Conservation (phyloP, 176 grass and related monocot species). For the Leersia perrieri region DNA sequence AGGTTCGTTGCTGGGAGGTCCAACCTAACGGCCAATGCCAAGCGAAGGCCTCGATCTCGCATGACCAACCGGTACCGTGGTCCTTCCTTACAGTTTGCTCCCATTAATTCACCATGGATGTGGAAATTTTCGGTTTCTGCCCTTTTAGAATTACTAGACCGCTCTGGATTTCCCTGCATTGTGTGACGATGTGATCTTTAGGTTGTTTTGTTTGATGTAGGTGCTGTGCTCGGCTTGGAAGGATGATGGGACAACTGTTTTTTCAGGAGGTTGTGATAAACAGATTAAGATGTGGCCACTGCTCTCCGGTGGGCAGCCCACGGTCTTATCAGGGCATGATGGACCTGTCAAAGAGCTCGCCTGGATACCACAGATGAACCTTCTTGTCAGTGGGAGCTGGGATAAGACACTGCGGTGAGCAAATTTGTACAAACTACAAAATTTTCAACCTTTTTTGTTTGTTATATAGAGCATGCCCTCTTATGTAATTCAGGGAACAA, state of each 20-base stretch:
- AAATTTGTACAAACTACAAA: background rate
- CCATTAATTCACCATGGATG: background rate
- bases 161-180: background rate
- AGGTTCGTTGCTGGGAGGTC: slow-evolving; percentile 93
- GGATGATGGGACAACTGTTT: slow-evolving; percentile 75
- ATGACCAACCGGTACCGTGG: slow-evolving; percentile 61
- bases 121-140: background rate
- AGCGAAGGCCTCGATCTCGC: slow-evolving; percentile 70
- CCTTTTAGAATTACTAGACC: background rate
- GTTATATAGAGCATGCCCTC: background rate
- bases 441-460: background rate
- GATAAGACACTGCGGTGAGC: slow-evolving; percentile 82
- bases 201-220: slow-evolving; percentile 35
- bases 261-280: slow-evolving; percentile 80
- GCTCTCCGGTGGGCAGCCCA: slow-evolving; percentile 74
- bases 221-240: slow-evolving; percentile 91
- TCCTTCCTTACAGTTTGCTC: background rate
- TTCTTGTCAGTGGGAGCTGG: slow-evolving; percentile 85
- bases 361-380: slow-evolving; percentile 80
- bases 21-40: slow-evolving; percentile 54
- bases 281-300: slow-evolving; percentile 82
- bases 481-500: slow-evolving; percentile 12
- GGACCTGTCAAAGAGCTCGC: slow-evolving; percentile 70
- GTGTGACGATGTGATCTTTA: background rate
- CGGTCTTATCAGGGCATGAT: slow-evolving; percentile 59